phyloP scores from a whole-genome alignment of 2,329 filamentous ascomycete genomes.

The Fusarium sp. region DNA sequence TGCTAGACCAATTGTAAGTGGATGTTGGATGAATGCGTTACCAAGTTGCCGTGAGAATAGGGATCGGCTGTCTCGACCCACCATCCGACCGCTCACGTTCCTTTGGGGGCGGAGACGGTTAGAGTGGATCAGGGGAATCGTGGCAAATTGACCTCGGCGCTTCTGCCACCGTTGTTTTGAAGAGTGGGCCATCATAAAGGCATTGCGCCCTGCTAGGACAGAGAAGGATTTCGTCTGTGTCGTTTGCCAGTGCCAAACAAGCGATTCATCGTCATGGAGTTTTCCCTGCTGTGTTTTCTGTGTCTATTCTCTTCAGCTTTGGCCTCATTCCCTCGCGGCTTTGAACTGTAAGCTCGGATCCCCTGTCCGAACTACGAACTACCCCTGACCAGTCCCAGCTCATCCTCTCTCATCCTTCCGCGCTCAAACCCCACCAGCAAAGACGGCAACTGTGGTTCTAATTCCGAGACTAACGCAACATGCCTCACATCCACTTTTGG shows the following conservation, averaged over 20 bases:
- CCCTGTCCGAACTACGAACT: not conserved
- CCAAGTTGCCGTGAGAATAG: no score
- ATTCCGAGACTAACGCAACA: constrained; percentile 27
- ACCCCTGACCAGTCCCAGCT: constrained; percentile 9
- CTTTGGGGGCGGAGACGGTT: not conserved
- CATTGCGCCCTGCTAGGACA: constrained; percentile 15
- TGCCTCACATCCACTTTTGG: constrained; percentile 24
- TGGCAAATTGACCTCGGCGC: not conserved
- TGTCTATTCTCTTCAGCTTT: not conserved
- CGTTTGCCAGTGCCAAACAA: constrained; percentile 6
- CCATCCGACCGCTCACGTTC: not conserved
- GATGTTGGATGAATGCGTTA: not conserved
- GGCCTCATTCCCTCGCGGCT: not conserved
- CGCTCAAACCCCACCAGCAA: constrained; percentile 20
- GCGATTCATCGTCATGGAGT: constrained; percentile 7
- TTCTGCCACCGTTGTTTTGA: constrained; percentile 5
- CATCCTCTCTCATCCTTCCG: constrained; percentile 10
- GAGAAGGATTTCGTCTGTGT: constrained; percentile 1
- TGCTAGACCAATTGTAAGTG: not conserved
- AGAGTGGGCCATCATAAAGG: constrained; percentile 17
- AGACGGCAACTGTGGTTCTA: constrained; percentile 25
- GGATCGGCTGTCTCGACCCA: not conserved
- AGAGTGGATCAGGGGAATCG: not conserved
- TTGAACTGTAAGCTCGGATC: not conserved
- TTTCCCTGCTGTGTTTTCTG: constrained; percentile 3